Percentiles rank a stretch among this genome's conserved stretches.
Conservation (phyloP, 306 rosid genomes). For the Gastrolobium bilobum region DNA sequence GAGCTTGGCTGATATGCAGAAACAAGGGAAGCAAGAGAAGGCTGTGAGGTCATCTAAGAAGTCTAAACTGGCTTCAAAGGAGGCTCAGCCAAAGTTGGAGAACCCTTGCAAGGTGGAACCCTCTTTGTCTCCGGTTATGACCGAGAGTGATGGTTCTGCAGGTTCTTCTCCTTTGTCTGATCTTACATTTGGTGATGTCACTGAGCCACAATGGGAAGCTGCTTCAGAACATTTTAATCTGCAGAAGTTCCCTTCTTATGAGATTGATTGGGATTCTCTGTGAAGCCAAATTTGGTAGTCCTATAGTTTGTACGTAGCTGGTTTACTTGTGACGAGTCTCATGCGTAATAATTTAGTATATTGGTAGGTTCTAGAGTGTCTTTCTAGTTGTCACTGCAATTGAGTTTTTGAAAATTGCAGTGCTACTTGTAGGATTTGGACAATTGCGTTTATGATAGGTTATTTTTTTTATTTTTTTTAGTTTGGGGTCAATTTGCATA, state of each 20-base stretch:
- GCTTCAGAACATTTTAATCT: slow-evolving; percentile 57
- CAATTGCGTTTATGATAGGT: background rate
- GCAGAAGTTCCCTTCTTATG: slow-evolving; percentile 86
- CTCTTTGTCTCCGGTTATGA: slow-evolving; percentile 55
- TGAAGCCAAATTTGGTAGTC: slow-evolving; percentile 24
- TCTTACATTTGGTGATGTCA: slow-evolving; percentile 71
- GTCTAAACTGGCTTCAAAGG: slow-evolving; percentile 3
- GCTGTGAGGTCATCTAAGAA: slow-evolving; percentile 43
- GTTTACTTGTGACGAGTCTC: background rate
- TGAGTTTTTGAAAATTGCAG: slow-evolving; percentile 85
- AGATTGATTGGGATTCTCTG: slow-evolving; percentile 94
- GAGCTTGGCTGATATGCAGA: slow-evolving; percentile 67
- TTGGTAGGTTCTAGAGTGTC: slow-evolving; percentile 34
- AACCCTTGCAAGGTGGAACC: slow-evolving; percentile 56
- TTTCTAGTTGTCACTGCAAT: slow-evolving; percentile 68
- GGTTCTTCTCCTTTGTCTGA: slow-evolving; percentile 91
- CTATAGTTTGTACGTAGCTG: background rate
- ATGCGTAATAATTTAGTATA: background rate
- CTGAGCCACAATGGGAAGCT: slow-evolving; percentile 69
- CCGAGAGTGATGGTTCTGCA: slow-evolving; percentile 78
- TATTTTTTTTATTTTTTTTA: background rate
- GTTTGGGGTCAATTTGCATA: background rate
- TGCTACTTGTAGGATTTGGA: slow-evolving; percentile 53
- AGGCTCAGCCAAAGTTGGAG: slow-evolving; percentile 1
- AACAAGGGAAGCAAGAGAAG: slow-evolving; percentile 66